Base-by-base conservation (phyloP, 2,329 filamentous ascomycete species). In the Graphium sp. region DNA sequence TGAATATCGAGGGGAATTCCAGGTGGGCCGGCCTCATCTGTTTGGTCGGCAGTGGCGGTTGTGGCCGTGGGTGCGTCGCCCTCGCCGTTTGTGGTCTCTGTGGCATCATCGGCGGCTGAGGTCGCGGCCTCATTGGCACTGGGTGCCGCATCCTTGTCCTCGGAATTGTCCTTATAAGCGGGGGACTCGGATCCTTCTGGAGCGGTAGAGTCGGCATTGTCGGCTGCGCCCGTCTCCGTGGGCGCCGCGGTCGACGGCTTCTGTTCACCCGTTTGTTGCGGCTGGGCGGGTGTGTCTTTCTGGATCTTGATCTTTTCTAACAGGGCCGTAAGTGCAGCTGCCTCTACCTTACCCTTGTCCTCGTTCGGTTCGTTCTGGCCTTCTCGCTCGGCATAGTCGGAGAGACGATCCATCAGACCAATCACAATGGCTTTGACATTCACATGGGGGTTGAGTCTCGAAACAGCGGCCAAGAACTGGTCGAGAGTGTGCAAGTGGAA, bases 341-440 rank as follows among this genome's bases (percentile, higher is more conserved):
- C 75, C 52, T 98, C 89, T 17, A 71, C 60, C 50, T 82, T 77
- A 36, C 74, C 73, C 38, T 73, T 73, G 39, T 85, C 71, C 31
- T 82, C 75, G 5, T 66, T 61, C 13, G 69, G 63, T 32, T 80
- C 75, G 15, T 69, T 66, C 38, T 81, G 70, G 4, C 81, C 69
- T 51, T 95, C 87, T 32, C 85, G 69, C 41, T 89, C 78, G n/a
- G 89, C 87, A 50, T 93, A 98, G 31, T 84, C 77, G 6, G 89
- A 94, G 18, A 98, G 56, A 22, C 89, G 74, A 46, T 98, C 87
- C 91, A 98, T 98, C 34, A 98, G 62, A 16, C 87, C 89, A 46
- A 95, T 94, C 7, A 98, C 87, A 33, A 98, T 98, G 26, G 81
- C 80, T 57, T 98, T 98, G 55, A 98, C 75, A 41, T 98, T 93